Base-by-base conservation (phyloP, 2,329 filamentous ascomycete species). In the Eutypella sp. region DNA sequence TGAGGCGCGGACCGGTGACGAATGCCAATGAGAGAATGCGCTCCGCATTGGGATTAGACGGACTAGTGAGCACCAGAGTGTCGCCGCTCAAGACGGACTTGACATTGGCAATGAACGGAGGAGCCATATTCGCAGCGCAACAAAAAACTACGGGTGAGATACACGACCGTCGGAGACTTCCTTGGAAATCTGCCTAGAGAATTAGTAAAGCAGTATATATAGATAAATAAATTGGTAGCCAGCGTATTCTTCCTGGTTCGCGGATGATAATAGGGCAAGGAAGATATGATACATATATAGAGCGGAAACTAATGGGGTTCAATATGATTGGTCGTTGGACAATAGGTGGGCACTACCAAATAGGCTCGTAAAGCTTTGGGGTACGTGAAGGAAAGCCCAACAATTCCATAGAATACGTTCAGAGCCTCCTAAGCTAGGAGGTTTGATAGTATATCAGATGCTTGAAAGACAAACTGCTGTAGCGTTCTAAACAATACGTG, bases 11-110 rank as follows among this genome's bases (percentile, higher is more conserved):
- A 41, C 91, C 90, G 48, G 85, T 87, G 56, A 97, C 90, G 70
- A 90, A 97, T 59, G 93, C 93, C 54, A 99, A 76, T 62, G 90
- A 95, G 59, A 99, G 78, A 43, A 79, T 88, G 60, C 89, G 87
- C 73, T 97, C 93, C 67, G 85, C 81, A 54, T 81, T 77, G 29
- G 87, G 85, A 65, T 95, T 91, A 67, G 84, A 85, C 63, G 88
- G 77, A 68, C 87, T 89, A 58, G 85, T 82, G 61, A 97, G 74
- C 54, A 97, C 75, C 58, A 97, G 72, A 23, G 91, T 96, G 74
- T 97, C 93, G 61, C 93, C 93, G 62, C 91, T 96, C 62, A 95
- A 75, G 57, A 96, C 89, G 66, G 86, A 89, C 78, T 99, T 99
- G 69, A 97, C 91, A 61, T 84, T 87, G 65, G 84, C 81, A 66